A percentile compares a stretch with the other conserved stretches of the same genome.
Conservation (phyloP, 2,329 filamentous ascomycete species). For the Colletotrichum sp. region DNA sequence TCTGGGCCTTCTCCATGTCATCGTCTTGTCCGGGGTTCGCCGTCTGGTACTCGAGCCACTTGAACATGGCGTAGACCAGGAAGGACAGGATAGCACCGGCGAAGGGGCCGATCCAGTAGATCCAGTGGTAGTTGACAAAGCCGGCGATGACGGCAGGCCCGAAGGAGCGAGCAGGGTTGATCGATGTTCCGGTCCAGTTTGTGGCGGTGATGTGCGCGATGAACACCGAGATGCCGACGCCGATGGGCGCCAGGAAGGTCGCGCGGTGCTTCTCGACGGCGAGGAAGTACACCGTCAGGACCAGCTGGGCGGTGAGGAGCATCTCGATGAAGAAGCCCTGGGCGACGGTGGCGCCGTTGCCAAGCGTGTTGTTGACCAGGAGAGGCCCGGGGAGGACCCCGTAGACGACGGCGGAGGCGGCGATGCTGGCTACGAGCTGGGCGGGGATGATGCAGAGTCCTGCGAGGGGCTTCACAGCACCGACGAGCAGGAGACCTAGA, state of each 20-base stretch:
- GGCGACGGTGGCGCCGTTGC: constrained; percentile 50
- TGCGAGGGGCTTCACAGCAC: constrained; percentile 57
- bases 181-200: constrained; percentile 50
- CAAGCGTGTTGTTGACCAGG: constrained; percentile 59
- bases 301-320: constrained; percentile 69
- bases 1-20: background rate
- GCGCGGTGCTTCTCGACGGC: constrained; percentile 76
- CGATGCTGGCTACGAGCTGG: constrained; percentile 64
- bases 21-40: background rate
- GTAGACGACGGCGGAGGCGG: constrained; percentile 61
- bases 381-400: constrained; percentile 61
- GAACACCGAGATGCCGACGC: constrained; percentile 74
- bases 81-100: background rate
- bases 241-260: constrained; percentile 73
- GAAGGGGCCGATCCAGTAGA: constrained; percentile 42
- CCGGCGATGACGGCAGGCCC: constrained; percentile 48
- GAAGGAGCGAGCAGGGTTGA: constrained; percentile 57
- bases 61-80: background rate
- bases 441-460: constrained; percentile 56
- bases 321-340: constrained; percentile 72
- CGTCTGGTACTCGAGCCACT: background rate
- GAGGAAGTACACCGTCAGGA: constrained; percentile 71
- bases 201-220: constrained; percentile 51
- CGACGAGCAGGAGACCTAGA: constrained; percentile 61
- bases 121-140: constrained; percentile 55